Evolutionary conservation across 371 early-diverging fungal genomes (phyloP).

Genomic region (Batkoa obscura): DNA sequence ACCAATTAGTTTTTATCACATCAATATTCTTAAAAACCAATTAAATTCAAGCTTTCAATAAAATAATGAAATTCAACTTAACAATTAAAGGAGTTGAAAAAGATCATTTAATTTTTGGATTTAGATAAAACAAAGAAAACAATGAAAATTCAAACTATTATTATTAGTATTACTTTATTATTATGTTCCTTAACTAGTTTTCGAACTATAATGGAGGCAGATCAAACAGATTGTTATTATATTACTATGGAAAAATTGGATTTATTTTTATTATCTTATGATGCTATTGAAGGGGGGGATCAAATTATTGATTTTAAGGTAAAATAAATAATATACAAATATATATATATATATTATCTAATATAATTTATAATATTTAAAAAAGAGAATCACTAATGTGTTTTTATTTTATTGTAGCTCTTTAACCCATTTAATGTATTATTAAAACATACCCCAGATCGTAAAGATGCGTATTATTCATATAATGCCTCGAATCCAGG

Average conservation of each 20-base stretch:
- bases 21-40: too few species aligned
- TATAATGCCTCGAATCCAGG: slow-evolving; percentile 3
- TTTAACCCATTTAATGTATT: background rate
- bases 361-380: too few species aligned
- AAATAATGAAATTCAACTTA: too few species aligned
- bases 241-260: background rate
- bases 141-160: background rate
- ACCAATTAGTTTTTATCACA: too few species aligned
- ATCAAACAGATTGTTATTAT: background rate
- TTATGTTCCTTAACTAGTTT: background rate
- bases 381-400: too few species aligned
- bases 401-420: background rate
- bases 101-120: background rate
- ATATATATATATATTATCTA: too few species aligned
- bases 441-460: background rate
- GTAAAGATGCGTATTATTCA: background rate
- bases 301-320: background rate
- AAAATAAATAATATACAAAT: background rate
- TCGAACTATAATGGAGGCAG: background rate
- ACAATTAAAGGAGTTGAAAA: background rate
- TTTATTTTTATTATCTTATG: background rate
- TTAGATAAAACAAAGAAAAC: background rate
- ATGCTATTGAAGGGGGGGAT: background rate
- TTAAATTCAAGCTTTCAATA: too few species aligned
- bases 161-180: background rate